Conservation (phyloP, 2,329 filamentous ascomycete genomes). For the Neurospora sp. region DNA sequence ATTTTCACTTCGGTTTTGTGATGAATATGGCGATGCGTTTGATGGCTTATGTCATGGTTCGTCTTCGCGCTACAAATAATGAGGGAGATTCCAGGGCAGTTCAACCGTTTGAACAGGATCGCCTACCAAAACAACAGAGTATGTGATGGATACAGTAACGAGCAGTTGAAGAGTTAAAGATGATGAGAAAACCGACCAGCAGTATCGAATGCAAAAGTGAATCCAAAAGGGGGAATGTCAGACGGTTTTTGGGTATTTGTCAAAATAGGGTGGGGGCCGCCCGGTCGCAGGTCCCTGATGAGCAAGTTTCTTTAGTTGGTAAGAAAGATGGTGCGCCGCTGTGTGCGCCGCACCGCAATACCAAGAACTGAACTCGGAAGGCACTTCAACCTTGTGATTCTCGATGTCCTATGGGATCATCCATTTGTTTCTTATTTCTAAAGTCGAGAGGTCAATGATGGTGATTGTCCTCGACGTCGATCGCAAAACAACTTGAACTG, state of each 20-base stretch:
- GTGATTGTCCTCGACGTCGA: neutral
- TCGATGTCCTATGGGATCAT: neutral
- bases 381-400: neutral
- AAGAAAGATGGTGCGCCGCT: neutral
- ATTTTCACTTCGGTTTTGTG: neutral
- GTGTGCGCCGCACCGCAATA: neutral
- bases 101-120: neutral
- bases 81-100: neutral
- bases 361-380: neutral
- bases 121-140: neutral
- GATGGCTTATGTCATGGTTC: neutral
- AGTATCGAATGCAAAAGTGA: neutral
- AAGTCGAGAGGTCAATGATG: neutral
- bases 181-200: neutral
- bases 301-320: neutral
- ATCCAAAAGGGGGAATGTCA: neutral
- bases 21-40: neutral
- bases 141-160: neutral
- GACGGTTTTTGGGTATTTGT: neutral
- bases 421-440: neutral
- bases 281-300: neutral
- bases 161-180: neutral
- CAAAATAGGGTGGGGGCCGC: neutral
- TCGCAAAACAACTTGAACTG: neutral
- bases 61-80: neutral